Percentiles rank a stretch among this genome's conserved stretches.
phyloP scores from a whole-genome alignment of 1,139 yeast genomes.

The Kluyveromyces marxianus region DNA sequence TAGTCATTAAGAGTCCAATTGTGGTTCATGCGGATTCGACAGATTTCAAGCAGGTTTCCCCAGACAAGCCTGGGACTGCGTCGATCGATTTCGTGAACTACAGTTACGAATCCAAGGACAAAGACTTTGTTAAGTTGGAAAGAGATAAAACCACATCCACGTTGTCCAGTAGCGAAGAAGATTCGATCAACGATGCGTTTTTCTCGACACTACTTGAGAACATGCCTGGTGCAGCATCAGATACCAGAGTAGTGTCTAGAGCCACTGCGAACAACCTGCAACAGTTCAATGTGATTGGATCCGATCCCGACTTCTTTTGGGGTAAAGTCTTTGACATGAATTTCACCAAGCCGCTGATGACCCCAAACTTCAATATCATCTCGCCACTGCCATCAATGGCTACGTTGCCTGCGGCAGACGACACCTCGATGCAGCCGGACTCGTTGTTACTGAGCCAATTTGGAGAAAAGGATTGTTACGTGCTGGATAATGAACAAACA shows the following conservation, averaged over 20 bases:
- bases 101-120: neutral
- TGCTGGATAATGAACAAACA: conserved; percentile 14
- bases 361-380: conserved; percentile 5
- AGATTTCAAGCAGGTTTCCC: neutral
- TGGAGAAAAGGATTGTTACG: conserved; percentile 8
- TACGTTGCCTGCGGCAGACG: neutral
- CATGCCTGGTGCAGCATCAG: neutral
- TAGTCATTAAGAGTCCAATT: no score
- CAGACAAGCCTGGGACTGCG: neutral
- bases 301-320: conserved; percentile 6
- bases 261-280: neutral
- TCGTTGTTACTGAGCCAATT: neutral
- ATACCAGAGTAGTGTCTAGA: neutral
- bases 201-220: neutral
- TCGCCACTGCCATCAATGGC: conserved; percentile 1
- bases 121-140: neutral
- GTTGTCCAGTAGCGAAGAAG: no score
- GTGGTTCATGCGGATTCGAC: neutral
- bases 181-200: no score
- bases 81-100: neutral
- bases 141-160: neutral
- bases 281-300: neutral
- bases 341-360: conserved; percentile 5
- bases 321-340: conserved; percentile 6
- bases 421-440: neutral